Evolutionary conservation across 1,284 basidiomycete species (phyloP), one percentile per base, ranked within the genome.

Genomic region (Trichosporon sp.): DNA sequence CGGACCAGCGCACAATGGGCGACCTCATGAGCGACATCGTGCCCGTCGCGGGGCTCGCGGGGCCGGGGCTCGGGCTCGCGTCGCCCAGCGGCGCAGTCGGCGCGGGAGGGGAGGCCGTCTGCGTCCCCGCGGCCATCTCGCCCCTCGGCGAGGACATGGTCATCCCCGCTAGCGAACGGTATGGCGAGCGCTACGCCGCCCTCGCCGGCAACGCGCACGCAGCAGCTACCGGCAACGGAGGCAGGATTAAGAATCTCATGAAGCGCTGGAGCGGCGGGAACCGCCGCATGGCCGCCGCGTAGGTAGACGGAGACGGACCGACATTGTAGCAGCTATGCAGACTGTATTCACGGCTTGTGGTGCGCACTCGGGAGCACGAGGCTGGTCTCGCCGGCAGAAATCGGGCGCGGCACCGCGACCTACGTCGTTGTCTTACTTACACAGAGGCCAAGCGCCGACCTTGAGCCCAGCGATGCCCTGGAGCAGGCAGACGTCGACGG

Each of bases 311-410:
- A 18, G 3, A 42, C 13, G 38, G 3, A 42, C 3, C 38, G 38
- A 42, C 32, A 32, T 32, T 32, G 32, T 42, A 42, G 38, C 38
- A n/a, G n/a, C 3, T 12, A 42, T 42, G 38, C 38, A 42, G 34
- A 18, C 62, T 23, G n/a, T 23, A 13, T 29, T 11, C 58, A 29
- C 27, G 44, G 7, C n/a, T 3, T n/a, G 75, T 11, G 70, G 75
- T n/a, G n/a, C n/a, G n/a, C n/a, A n/a, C n/a, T n/a, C n/a, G n/a
- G n/a, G n/a, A n/a, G n/a, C n/a, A n/a, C n/a, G n/a, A n/a, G n/a
- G n/a, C n/a, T n/a, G n/a, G n/a, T n/a, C n/a, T n/a, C n/a, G n/a
- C n/a, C n/a, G n/a, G n/a, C n/a, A n/a, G n/a, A n/a, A n/a, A n/a
- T n/a, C n/a, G n/a, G n/a, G n/a, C n/a, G n/a, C n/a, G n/a, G n/a